phyloP scores from a whole-genome alignment of 2,329 filamentous ascomycete species.

The Conoideocrella luteorostrata region DNA sequence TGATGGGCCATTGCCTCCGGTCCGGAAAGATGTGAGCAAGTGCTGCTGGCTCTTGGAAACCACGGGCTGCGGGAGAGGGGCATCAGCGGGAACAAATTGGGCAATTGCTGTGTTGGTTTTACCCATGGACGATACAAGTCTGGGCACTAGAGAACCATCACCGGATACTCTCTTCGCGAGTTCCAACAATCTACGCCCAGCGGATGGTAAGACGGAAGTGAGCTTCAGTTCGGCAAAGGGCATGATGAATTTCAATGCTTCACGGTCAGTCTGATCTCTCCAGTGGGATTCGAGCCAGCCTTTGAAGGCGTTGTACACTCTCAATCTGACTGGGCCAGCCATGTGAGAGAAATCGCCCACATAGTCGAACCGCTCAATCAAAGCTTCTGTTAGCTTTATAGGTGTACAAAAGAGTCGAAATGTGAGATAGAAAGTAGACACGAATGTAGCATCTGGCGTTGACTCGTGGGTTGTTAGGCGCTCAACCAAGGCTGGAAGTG shows the following conservation, averaged over 20 bases:
- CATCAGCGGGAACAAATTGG: slow-evolving; percentile 64
- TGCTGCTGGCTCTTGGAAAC: slow-evolving; percentile 72
- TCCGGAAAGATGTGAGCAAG: slow-evolving; percentile 66
- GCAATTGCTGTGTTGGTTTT: slow-evolving; percentile 75
- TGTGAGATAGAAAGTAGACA: slow-evolving; percentile 92
- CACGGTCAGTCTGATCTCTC: slow-evolving; percentile 72
- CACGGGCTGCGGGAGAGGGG: slow-evolving; percentile 61
- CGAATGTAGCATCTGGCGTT: slow-evolving; percentile 85
- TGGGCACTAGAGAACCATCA: slow-evolving; percentile 71
- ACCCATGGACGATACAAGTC: slow-evolving; percentile 77
- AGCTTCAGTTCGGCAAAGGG: slow-evolving; percentile 74
- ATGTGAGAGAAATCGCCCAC: slow-evolving; percentile 70
- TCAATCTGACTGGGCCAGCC: slow-evolving; percentile 73
- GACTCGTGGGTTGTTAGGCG: slow-evolving; percentile 87
- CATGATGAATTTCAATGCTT: slow-evolving; percentile 68
- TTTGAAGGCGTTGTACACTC: slow-evolving; percentile 96
- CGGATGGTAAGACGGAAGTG: slow-evolving; percentile 61
- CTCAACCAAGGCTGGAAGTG: slow-evolving; percentile 85
- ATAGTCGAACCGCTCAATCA: slow-evolving; percentile 92
- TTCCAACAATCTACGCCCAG: slow-evolving; percentile 74
- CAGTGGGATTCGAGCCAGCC: slow-evolving; percentile 96
- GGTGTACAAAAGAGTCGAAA: slow-evolving; percentile 91
- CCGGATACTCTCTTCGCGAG: slow-evolving; percentile 71
- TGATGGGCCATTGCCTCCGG: slow-evolving; percentile 60
- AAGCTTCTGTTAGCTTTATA: slow-evolving; percentile 65